Evolutionary conservation across 2,329 filamentous ascomycete genomes (phyloP), one percentile per base, ranked within the genome.

Genomic region (Dothideomycetes sp.): DNA sequence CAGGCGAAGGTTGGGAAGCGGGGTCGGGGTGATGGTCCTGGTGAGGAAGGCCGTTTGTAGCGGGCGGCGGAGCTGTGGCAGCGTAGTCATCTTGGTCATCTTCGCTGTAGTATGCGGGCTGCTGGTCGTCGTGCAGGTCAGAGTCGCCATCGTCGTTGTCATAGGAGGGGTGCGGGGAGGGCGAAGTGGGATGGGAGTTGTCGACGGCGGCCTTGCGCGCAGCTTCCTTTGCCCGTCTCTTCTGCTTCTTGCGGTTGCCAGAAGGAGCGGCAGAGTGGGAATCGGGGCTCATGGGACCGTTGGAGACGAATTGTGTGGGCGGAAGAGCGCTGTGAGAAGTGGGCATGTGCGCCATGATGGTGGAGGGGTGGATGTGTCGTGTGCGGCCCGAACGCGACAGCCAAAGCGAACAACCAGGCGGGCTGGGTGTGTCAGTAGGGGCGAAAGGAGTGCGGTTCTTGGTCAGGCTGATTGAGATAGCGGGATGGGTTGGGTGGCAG

Each of bases 181-280:
- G 39, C 16, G 50, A 46, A 34, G 31, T 43, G 31, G 45, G 40
- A 49, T 57, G 47, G 44, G 56, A 53, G 43, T n/a, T 59, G 59
- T 54, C 50, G 31, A 33, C n/a, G n/a, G 12, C 31, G 14, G 75
- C 75, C 55, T 81, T 76, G 45, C 80, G 81, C 22, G 84, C 82
- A 24, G 82, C 83, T 63, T 76, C 70, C 60, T 95, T 95, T 56
- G 84, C 81, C 49, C 88, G 77, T 50, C 88, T 78, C 70, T 94
- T 95, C 61, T 91, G 84, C 69, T 95, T 96, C 71, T 95, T 95
- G 57, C 84, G 79, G 64, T 94, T 95, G 37, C 88, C 81, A 7
- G 69, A 55, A 33, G 67, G 68, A 33, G 68, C 52, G 43, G 47
- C 52, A 14, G 22, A 18, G 10, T 24, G 19, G 5, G n/a, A 18